Evolutionary conservation across 352 stramenopile genomes (phyloP).

Genomic region (Pythium phragmitis): DNA sequence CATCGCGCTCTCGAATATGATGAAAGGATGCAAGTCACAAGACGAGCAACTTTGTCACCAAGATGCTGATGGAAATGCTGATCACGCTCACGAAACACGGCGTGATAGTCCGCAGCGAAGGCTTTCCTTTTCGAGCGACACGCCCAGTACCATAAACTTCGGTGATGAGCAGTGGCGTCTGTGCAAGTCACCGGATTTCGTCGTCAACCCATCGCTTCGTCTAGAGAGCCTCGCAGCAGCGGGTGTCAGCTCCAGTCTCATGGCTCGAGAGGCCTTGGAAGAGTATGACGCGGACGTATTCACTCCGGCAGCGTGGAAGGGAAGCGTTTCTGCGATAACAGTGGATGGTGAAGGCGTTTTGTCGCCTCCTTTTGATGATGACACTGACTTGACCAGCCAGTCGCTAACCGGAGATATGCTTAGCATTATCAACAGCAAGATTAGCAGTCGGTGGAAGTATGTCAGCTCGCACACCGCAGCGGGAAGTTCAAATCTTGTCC

Average conservation of each 20-base stretch:
- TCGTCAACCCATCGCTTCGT: constrained; percentile 26
- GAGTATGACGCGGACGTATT: constrained; percentile 77
- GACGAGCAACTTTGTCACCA: not conserved
- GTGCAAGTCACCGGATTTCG: constrained; percentile 51
- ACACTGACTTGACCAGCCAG: constrained; percentile 14
- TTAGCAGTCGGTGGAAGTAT: constrained; percentile 24
- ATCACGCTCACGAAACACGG: not conserved
- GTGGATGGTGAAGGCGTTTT: not conserved
- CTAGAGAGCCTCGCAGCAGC: constrained; percentile 26
- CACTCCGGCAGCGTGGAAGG: constrained; percentile 13
- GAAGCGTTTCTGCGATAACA: not conserved
- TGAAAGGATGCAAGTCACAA: constrained; percentile 12
- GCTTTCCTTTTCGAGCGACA: constrained; percentile 28
- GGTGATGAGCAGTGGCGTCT: constrained; percentile 39
- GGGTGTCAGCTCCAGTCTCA: constrained; percentile 36
- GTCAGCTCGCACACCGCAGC: constrained; percentile 18
- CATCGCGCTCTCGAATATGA: constrained; percentile 50
- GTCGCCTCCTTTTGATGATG: constrained; percentile 3
- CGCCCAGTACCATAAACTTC: constrained; percentile 10
- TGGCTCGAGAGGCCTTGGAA: constrained; percentile 42
- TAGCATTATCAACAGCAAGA: constrained; percentile 9
- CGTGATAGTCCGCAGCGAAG: constrained; percentile 8
- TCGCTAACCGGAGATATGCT: constrained; percentile 25
- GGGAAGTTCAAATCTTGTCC: constrained; percentile 33
- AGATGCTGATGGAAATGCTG: not conserved